Percentiles rank a stretch among this genome's conserved stretches.
phyloP scores from a whole-genome alignment of 2,329 filamentous ascomycete genomes.

The Microdochium paspali region DNA sequence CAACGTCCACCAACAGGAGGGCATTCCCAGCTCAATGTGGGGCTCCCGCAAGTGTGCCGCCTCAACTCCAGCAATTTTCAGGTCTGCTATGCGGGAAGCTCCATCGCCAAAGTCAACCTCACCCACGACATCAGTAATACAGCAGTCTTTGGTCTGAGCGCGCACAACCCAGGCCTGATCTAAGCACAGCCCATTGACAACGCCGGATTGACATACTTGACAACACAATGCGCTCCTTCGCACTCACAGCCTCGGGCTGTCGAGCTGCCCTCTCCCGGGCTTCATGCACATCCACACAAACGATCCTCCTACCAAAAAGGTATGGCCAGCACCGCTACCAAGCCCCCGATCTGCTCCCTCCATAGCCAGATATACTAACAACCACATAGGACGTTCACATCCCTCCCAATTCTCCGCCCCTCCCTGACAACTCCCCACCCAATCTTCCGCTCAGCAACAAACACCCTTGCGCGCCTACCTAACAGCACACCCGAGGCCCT shows the following conservation, averaged over 20 bases:
- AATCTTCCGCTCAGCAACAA: conserved; percentile 16
- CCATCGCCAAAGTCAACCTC: no score
- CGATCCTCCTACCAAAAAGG: background rate
- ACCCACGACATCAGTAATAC: no score
- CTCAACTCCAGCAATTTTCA: background rate
- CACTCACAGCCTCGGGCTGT: background rate
- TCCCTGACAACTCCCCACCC: conserved; percentile 21
- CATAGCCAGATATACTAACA: background rate
- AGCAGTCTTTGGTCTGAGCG: no score
- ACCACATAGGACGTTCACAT: conserved; percentile 31
- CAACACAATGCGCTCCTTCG: background rate
- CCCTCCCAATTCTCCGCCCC: conserved; percentile 40
- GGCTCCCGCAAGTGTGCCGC: no score
- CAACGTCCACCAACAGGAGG: no score
- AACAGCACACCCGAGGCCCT: conserved; percentile 3
- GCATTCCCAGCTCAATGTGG: background rate
- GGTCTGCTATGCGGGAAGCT: background rate
- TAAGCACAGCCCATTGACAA: no score
- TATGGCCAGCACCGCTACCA: background rate
- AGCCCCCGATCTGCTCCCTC: background rate
- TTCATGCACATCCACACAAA: background rate
- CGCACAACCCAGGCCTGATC: no score
- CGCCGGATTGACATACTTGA: no score
- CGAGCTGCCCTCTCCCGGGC: background rate
- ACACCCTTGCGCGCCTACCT: conserved; percentile 12